Evolutionary conservation across 805 yeast species (phyloP).

Genomic region (Maudiozyma saulgeensis): DNA sequence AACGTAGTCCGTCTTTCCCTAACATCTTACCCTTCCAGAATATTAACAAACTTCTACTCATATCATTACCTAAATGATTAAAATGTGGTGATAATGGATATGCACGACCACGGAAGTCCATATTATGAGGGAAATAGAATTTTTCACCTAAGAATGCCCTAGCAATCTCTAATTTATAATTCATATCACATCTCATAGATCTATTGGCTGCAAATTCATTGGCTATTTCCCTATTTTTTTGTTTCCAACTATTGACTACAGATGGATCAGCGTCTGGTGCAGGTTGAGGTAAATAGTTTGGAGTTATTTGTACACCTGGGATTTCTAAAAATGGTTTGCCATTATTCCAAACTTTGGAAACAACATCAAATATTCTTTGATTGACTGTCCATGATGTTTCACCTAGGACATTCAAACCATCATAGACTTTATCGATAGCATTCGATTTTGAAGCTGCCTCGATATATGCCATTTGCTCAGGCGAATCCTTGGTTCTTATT

Average conservation of each 20-base stretch:
- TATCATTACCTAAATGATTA: slow-evolving; percentile 71
- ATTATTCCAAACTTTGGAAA: slow-evolving; percentile 78
- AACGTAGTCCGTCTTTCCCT: slow-evolving; percentile 54
- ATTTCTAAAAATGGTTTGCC: slow-evolving; percentile 69
- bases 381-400: slow-evolving; percentile 90
- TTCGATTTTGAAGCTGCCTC: slow-evolving; percentile 72
- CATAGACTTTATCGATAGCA: slow-evolving; percentile 55
- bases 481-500: slow-evolving; percentile 72
- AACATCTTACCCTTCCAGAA: slow-evolving; percentile 71
- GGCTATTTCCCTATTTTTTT: slow-evolving; percentile 45
- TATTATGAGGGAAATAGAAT: slow-evolving; percentile 69
- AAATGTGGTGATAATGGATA: slow-evolving; percentile 75
- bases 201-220: slow-evolving; percentile 57
- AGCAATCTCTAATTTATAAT: slow-evolving; percentile 90
- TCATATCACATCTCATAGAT: slow-evolving; percentile 87
- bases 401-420: slow-evolving; percentile 81
- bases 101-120: slow-evolving; percentile 79
- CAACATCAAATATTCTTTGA: slow-evolving; percentile 52
- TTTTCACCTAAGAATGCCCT: slow-evolving; percentile 79
- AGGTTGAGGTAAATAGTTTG: slow-evolving; percentile 49
- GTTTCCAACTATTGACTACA: slow-evolving; percentile 58
- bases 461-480: slow-evolving; percentile 83
- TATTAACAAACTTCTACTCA: slow-evolving; percentile 58
- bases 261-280: slow-evolving; percentile 61
- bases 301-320: slow-evolving; percentile 44